phyloP scores from a whole-genome alignment of 2,329 filamentous ascomycete species.

The Pseudogymnoascus sp. region DNA sequence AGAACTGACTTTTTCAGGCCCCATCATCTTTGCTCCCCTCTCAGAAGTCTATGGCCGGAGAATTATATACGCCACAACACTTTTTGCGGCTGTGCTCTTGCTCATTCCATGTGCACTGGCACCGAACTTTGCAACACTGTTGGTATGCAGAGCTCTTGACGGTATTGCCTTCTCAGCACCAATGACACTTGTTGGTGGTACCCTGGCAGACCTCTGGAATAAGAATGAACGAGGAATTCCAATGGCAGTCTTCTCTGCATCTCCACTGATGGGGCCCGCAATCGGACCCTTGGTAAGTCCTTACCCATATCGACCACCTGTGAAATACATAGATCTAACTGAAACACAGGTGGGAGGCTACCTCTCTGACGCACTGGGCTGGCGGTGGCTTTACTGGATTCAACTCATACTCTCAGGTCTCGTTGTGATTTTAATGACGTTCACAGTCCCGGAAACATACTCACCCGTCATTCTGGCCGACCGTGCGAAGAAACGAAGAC shows the following conservation, averaged over 20 bases:
- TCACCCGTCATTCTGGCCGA: slow-evolving; percentile 64
- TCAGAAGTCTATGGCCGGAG: slow-evolving; percentile 65
- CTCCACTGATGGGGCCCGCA: slow-evolving; percentile 71
- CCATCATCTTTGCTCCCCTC: slow-evolving; percentile 70
- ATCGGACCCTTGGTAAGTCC: slow-evolving; percentile 51
- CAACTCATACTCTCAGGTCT: slow-evolving; percentile 65
- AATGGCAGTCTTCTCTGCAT: slow-evolving; percentile 74
- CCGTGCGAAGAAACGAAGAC: slow-evolving; percentile 63
- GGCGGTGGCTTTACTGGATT: slow-evolving; percentile 80
- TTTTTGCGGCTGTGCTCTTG: slow-evolving; percentile 58
- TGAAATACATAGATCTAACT: too few species aligned
- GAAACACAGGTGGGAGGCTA: slow-evolving; percentile 54
- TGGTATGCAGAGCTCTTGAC: slow-evolving; percentile 67
- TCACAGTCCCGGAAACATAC: slow-evolving; percentile 81
- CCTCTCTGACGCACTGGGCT: slow-evolving; percentile 58
- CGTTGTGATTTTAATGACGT: slow-evolving; percentile 67
- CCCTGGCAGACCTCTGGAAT: slow-evolving; percentile 68
- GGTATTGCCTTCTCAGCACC: slow-evolving; percentile 77
- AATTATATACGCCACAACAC: slow-evolving; percentile 48
- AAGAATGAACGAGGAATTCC: slow-evolving; percentile 74
- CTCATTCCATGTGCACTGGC: slow-evolving; percentile 69
- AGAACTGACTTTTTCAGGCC: slow-evolving; percentile 36
- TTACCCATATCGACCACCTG: too few species aligned
- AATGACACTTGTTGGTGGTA: slow-evolving; percentile 78
- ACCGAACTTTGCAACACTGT: slow-evolving; percentile 64